Evolutionary conservation across 2,329 filamentous ascomycete species (phyloP), one percentile per base, ranked within the genome.

Genomic region (Trichoderma sp.): DNA sequence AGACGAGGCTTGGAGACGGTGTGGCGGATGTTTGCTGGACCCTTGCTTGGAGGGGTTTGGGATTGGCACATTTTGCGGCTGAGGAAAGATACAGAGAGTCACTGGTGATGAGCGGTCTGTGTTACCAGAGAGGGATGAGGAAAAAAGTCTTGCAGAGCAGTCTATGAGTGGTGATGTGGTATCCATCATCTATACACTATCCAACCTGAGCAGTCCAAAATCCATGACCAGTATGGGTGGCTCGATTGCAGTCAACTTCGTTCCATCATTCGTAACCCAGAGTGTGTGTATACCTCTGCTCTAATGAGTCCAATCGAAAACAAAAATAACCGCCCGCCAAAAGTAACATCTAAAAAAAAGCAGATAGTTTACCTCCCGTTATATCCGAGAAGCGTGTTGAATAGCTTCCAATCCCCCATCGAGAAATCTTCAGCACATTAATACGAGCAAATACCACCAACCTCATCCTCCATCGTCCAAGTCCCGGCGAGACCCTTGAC

Each of bases 381-480:
- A 2, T 14, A n/a, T 33, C 6, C 21, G 35, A 31, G 16, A 68
- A 56, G 31, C 50, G 29, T n/a, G 66, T 69, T 69, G 50, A 59
- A 29, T 16, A 33, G 65, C 45, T 35, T 29, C 50, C 31, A 9
- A 24, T 21, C 6, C 8, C 3, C 2, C 16, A 56, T 14, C 27
- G 18, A 14, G 7, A 27, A 24, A 3, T 9, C 45, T 6, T 3
- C 3, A 16, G 4, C 24, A 0, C 9, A 12, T 74, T 50, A 91
- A 76, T 89, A 89, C 75, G 86, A 85, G 79, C 90, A 91, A 38
- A 91, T 89, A 0, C 90, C 91, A 6, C 91, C 95, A 69, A 92
- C 92, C 77, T 91, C 89, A 75, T 97, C 94, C 80, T 97, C 94
- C 81, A 97, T 92, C n/a, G 91, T 93, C 95, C 95, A 98, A 0